Evolutionary conservation across 2,329 filamentous ascomycete species (phyloP), one percentile per base, ranked within the genome.

Genomic region (Neurospora sp.): DNA sequence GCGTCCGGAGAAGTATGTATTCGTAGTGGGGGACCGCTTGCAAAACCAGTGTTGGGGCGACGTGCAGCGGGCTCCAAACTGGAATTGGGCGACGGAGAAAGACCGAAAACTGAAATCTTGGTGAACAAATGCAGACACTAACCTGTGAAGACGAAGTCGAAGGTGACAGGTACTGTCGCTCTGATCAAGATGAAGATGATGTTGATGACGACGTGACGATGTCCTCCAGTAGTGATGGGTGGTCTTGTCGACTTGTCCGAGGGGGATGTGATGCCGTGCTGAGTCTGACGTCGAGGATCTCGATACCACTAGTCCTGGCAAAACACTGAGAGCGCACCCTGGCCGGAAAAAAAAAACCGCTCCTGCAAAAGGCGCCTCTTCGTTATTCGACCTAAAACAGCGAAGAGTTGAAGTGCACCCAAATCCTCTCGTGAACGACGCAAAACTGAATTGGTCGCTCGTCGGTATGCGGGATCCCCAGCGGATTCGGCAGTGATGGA

Each of bases 381-480:
- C 67, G 69, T 66, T 70, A 68, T 69, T 69, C 69, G 70, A 69
- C 71, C 74, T 69, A 74, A 33, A 70, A 70, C 70, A 72, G 71
- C 69, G 72, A 74, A 71, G 67, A 73, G 52, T 62, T 67, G 70
- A 71, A 73, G 71, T 69, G 70, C 71, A 76, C 73, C 74, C 66
- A 74, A 76, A 78, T 76, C 75, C 76, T 74, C 72, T 73, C 73
- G 71, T 73, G 74, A 76, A 77, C 79, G 76, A 78, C 78, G 75
- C 79, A 80, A 79, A 80, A 80, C 68, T 76, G 74, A 80, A 80
- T 81, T 80, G 78, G 78, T 75, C 77, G 78, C 71, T 74, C 72
- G 74, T 75, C 71, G 72, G 70, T 74, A 39, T 72, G 72, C 70
- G 73, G 70, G 73, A 67, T 71, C 69, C 69, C 71, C 71, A 73